phyloP scores from a whole-genome alignment of 2,329 filamentous ascomycete genomes.

The Xylogone sp. region DNA sequence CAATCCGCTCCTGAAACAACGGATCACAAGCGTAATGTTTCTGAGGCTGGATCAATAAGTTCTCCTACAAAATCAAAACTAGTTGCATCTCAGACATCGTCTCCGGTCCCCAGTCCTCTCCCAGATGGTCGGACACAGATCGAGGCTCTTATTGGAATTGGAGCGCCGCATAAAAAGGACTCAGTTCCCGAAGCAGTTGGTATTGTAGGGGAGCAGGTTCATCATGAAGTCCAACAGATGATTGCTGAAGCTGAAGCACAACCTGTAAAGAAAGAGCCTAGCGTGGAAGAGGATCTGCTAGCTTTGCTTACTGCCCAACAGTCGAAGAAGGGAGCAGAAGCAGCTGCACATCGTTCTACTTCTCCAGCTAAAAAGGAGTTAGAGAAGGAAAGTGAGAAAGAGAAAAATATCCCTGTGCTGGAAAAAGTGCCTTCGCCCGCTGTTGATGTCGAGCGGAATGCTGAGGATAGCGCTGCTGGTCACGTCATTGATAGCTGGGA shows the following conservation, averaged over 20 bases:
- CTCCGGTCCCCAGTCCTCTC: constrained; percentile 22
- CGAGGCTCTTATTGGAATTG: constrained; percentile 27
- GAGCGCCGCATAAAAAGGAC: constrained; percentile 43
- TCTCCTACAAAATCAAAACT: constrained; percentile 27
- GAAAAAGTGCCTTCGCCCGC: constrained; percentile 53
- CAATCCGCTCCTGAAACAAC: constrained; percentile 15
- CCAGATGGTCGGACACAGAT: constrained; percentile 33
- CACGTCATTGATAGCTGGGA: constrained; percentile 85
- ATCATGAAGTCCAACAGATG: constrained; percentile 61
- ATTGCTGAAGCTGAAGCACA: constrained; percentile 43
- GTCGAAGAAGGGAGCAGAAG: constrained; percentile 52
- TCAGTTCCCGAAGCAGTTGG: constrained; percentile 68
- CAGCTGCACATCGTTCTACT: constrained; percentile 39
- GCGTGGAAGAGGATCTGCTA: constrained; percentile 45
- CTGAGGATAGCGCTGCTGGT: constrained; percentile 49
- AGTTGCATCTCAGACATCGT: constrained; percentile 18
- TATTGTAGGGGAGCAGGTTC: constrained; percentile 58
- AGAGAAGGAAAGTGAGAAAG: constrained; percentile 50
- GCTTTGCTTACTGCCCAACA: constrained; percentile 46
- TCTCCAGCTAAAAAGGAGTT: constrained; percentile 49
- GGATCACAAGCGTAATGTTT: constrained; percentile 26
- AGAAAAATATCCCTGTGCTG: constrained; percentile 48
- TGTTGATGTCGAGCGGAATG: constrained; percentile 55
- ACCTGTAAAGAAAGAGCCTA: constrained; percentile 38
- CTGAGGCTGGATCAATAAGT: constrained; percentile 17